Evolutionary conservation across 2,329 filamentous ascomycete species (phyloP).

Genomic region (Diatrype stigma): DNA sequence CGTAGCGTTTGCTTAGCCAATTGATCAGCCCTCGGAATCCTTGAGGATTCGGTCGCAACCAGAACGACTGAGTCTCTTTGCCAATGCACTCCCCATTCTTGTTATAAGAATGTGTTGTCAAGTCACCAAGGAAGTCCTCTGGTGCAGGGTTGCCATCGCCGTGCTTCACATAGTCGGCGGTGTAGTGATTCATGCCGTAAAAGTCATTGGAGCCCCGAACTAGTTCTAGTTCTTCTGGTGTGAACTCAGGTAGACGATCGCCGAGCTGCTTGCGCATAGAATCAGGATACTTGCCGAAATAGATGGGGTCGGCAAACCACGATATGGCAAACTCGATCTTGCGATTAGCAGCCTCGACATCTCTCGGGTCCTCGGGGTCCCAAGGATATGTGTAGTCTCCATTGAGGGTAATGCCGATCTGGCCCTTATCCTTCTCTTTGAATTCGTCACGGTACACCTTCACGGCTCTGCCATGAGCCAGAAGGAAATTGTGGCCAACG

Average conservation of each 20-base stretch:
- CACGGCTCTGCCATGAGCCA: slow-evolving; percentile 76
- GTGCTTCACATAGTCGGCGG: slow-evolving; percentile 80
- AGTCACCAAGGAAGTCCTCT: slow-evolving; percentile 70
- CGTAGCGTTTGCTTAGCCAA: slow-evolving; percentile 76
- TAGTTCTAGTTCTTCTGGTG: slow-evolving; percentile 65
- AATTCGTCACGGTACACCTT: slow-evolving; percentile 81
- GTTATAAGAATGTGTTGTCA: slow-evolving; percentile 68
- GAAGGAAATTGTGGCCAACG: slow-evolving; percentile 73
- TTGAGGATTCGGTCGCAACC: slow-evolving; percentile 71
- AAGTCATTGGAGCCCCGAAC: slow-evolving; percentile 87
- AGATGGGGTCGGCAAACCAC: slow-evolving; percentile 87
- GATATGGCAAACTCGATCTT: slow-evolving; percentile 84
- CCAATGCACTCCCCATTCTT: slow-evolving; percentile 72
- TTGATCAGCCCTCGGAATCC: slow-evolving; percentile 74
- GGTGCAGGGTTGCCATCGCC: slow-evolving; percentile 54
- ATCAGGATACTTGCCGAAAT: slow-evolving; percentile 77
- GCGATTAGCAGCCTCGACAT: slow-evolving; percentile 71
- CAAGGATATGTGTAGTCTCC: slow-evolving; percentile 80
- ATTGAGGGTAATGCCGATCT: slow-evolving; percentile 86
- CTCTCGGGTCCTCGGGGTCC: slow-evolving; percentile 70
- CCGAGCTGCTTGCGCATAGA: slow-evolving; percentile 81
- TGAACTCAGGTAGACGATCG: slow-evolving; percentile 70
- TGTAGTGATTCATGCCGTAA: slow-evolving; percentile 94
- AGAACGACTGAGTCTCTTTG: slow-evolving; percentile 75
- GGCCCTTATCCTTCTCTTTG: slow-evolving; percentile 65